These are phyloP conservation scores for Exophiala calicioides DNA, from an alignment of 2,329 filamentous ascomycete species.

Conservation along the genomic window DNA sequence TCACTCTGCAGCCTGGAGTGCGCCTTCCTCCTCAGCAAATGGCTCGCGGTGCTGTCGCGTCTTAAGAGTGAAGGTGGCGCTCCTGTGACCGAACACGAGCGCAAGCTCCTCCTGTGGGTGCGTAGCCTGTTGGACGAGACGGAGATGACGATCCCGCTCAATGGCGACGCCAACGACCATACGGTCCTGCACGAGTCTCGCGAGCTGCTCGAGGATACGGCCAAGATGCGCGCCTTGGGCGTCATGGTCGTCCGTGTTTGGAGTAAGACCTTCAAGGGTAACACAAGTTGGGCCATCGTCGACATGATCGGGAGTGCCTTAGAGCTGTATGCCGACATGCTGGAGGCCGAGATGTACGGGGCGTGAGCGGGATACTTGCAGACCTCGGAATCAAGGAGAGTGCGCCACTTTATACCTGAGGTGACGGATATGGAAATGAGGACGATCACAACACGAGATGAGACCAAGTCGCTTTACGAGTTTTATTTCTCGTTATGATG, in stretches of 20 bases:
- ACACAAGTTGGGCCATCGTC: conserved; percentile 53
- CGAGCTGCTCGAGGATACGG: conserved; percentile 46
- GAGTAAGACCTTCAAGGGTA: conserved; percentile 52
- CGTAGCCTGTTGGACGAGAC: conserved; percentile 54
- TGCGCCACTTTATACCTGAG: too few species aligned
- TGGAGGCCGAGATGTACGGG: conserved; percentile 39
- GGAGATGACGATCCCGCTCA: conserved; percentile 43
- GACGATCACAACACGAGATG: too few species aligned
- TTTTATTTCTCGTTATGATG: too few species aligned
- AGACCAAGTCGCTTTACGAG: too few species aligned
- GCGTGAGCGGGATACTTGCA: too few species aligned
- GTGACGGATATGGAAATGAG: too few species aligned
- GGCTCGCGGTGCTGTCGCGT: conserved; percentile 47
- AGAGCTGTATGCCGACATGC: conserved; percentile 49
- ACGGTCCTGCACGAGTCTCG: conserved; percentile 31
- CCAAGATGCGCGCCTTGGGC: conserved; percentile 48
- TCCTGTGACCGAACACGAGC: conserved; percentile 47
- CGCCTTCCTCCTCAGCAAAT: conserved; percentile 51
- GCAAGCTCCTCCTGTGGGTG: conserved; percentile 50
- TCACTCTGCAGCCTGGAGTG: conserved; percentile 57
- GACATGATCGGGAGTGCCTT: conserved; percentile 49
- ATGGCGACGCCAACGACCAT: conserved; percentile 27
- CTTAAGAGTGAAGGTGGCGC: conserved; percentile 43
- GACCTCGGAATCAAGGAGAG: too few species aligned
- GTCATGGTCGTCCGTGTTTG: conserved; percentile 52